phyloP scores from a whole-genome alignment of 1,284 basidiomycete genomes.

The Leucoagaricus sp. region DNA sequence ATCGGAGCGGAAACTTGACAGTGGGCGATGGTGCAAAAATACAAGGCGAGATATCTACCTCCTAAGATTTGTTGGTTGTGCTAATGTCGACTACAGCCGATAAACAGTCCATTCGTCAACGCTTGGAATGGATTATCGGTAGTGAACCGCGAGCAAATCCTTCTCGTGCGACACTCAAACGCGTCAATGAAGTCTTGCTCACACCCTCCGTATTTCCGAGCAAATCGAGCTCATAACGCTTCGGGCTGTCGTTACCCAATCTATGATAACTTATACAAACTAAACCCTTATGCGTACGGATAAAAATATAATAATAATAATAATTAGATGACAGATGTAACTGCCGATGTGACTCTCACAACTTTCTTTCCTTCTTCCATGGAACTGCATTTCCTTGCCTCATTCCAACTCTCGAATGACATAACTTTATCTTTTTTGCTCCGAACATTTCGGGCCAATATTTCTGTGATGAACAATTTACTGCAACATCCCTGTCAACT shows the following conservation, averaged over 20 bases:
- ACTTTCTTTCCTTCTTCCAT: too few species aligned
- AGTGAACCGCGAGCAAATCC: conserved; percentile 75
- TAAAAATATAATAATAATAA: not conserved
- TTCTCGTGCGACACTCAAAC: conserved; percentile 71
- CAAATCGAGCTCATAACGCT: not conserved
- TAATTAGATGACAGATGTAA: too few species aligned
- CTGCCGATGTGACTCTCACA: too few species aligned
- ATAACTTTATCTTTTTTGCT: too few species aligned
- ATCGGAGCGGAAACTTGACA: conserved; percentile 44
- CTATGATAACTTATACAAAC: too few species aligned
- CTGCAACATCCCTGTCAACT: too few species aligned
- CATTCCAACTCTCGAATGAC: too few species aligned
- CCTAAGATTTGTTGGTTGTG: not conserved
- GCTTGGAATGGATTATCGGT: conserved; percentile 82
- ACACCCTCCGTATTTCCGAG: conserved; percentile 21
- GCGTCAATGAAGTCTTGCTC: conserved; percentile 77
- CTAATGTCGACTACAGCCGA: conserved; percentile 1
- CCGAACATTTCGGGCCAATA: too few species aligned
- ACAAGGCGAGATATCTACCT: not conserved
- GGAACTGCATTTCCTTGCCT: too few species aligned
- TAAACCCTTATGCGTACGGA: too few species aligned
- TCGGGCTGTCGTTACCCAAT: not conserved
- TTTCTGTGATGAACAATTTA: too few species aligned
- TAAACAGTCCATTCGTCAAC: conserved; percentile 63
- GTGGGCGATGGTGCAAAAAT: conserved; percentile 21